A percentile compares a stretch with the other conserved stretches of the same genome.
These are phyloP conservation scores for Porogramme epimiltina DNA, from an alignment of 1,284 basidiomycete genomes.

Conservation along the genomic window DNA sequence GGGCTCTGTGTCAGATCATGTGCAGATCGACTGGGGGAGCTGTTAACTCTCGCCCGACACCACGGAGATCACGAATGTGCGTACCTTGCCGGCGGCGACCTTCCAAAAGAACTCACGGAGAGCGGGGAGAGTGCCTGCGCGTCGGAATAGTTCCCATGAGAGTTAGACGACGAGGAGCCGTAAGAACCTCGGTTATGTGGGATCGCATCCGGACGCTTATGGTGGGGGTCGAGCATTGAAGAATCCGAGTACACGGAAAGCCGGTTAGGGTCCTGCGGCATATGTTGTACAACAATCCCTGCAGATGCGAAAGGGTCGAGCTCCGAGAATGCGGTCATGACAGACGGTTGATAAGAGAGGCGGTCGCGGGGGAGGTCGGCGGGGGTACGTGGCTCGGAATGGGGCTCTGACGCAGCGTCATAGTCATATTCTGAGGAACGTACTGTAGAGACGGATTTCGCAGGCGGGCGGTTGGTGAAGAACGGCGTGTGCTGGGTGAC, in stretches of 20 bases:
- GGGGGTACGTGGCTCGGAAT: constrained; percentile 50
- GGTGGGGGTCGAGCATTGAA: constrained; percentile 46
- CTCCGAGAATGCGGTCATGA: constrained; percentile 59
- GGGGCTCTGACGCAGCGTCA: constrained; percentile 31
- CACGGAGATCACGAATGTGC: background rate
- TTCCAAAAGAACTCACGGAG: constrained; percentile 9
- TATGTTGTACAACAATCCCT: constrained; percentile 41
- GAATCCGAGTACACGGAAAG: constrained; percentile 55
- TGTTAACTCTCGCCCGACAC: background rate
- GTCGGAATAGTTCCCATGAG: constrained; percentile 37
- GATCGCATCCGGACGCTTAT: constrained; percentile 36
- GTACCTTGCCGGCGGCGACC: constrained; percentile 20
- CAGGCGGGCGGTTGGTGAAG: constrained; percentile 40
- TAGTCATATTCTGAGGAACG: constrained; percentile 40
- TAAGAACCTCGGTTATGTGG: constrained; percentile 50
- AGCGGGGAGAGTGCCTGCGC: constrained; percentile 17
- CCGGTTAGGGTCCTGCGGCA: constrained; percentile 40
- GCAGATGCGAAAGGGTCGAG: constrained; percentile 62
- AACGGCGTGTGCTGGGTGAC: constrained; percentile 28
- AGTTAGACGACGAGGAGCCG: constrained; percentile 58
- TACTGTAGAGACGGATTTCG: constrained; percentile 53
- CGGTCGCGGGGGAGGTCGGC: constrained; percentile 43
- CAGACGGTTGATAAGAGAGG: constrained; percentile 47
- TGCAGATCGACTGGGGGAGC: constrained; percentile 15
- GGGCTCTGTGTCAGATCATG: constrained; percentile 17